Evolutionary conservation across 306 rosid species (phyloP).

Genomic region (Quercus dentata): DNA sequence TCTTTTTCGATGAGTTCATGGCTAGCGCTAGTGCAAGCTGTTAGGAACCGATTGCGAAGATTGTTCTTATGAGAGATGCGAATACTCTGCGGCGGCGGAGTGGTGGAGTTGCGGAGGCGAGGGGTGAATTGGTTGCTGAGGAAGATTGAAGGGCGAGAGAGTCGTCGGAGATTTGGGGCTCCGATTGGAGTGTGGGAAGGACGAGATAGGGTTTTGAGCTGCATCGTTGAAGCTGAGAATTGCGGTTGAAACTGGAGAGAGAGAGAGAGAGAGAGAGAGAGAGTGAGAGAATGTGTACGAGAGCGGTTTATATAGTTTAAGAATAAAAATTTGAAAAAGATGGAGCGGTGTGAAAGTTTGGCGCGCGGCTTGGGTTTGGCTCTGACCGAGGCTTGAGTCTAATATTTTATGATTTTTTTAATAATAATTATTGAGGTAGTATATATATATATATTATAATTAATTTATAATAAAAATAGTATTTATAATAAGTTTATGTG

Average conservation of each 20-base stretch:
- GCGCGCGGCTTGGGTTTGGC: not conserved
- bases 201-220: conserved; percentile 20
- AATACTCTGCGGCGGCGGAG: not conserved
- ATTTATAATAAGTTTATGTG: no score
- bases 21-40: not conserved
- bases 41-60: not conserved
- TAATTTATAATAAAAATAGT: no score
- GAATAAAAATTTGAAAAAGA: not conserved
- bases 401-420: no score
- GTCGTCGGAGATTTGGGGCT: not conserved
- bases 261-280: not conserved
- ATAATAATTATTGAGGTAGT: no score
- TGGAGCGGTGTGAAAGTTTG: not conserved
- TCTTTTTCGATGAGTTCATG: not conserved
- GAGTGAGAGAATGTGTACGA: not conserved
- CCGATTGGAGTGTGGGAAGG: conserved; percentile 5
- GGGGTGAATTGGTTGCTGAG: not conserved
- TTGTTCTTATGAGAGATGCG: not conserved
- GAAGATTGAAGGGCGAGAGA: not conserved
- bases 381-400: not conserved
- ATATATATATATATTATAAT: no score
- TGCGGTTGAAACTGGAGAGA: not conserved
- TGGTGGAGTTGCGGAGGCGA: not conserved
- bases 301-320: not conserved
- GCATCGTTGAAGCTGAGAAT: conserved; percentile 8